Conservation (phyloP, 2,329 filamentous ascomycete genomes). For the Xylariaceae sp. region DNA sequence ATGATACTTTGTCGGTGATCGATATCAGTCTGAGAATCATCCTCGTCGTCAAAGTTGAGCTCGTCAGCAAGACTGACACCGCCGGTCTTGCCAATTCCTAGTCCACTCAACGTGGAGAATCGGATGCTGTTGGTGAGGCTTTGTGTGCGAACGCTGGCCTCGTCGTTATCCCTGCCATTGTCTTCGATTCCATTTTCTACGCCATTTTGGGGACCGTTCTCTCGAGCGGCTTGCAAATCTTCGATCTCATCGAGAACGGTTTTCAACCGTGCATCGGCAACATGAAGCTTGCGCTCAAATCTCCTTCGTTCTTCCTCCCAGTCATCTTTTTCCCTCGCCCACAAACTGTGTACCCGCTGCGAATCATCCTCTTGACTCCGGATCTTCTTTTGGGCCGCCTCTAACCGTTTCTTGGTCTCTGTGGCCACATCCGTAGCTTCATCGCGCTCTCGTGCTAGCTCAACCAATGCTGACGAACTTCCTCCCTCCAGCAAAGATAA, state of each 20-base stretch:
- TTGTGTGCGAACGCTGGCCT: constrained; percentile 68
- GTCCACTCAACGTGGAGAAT: constrained; percentile 65
- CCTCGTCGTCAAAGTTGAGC: constrained; percentile 79
- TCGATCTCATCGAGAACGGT: constrained; percentile 80
- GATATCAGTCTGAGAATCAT: constrained; percentile 66
- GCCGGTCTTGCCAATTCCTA: constrained; percentile 52
- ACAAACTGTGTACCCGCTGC: constrained; percentile 71
- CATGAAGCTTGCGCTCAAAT: constrained; percentile 78
- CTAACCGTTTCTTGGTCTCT: constrained; percentile 74
- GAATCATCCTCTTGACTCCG: constrained; percentile 80
- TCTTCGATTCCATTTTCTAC: constrained; percentile 60
- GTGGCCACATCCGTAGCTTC: constrained; percentile 68
- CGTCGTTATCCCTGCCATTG: constrained; percentile 62
- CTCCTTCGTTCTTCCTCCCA: constrained; percentile 83
- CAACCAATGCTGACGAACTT: constrained; percentile 77
- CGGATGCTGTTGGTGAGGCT: constrained; percentile 70
- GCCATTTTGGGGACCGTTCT: constrained; percentile 34
- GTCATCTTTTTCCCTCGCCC: constrained; percentile 75
- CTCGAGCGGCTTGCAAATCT: constrained; percentile 57
- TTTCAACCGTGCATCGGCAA: constrained; percentile 85
- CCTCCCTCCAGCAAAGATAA: constrained; percentile 83
- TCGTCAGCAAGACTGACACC: constrained; percentile 86
- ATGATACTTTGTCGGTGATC: constrained; percentile 63
- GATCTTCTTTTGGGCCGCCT: constrained; percentile 71
- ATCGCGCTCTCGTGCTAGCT: constrained; percentile 81